Evolutionary conservation across 371 early-diverging fungal species (phyloP).

Genomic region (Funneliformis caledonium): DNA sequence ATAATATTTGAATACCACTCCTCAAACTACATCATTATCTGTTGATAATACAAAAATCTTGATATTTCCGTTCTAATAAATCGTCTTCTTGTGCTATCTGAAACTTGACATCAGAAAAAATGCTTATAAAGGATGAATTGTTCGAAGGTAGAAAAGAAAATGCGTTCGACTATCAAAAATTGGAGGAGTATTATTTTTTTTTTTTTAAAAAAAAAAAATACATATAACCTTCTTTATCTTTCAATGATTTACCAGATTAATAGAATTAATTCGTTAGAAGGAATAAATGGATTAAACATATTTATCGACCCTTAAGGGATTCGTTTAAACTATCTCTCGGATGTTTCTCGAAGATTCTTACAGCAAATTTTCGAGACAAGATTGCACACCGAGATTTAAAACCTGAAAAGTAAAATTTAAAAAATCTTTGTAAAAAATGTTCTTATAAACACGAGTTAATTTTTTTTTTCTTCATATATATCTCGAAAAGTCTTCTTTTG

Average conservation of each 20-base stretch:
- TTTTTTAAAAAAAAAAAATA: neutral
- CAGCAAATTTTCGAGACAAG: conserved; percentile 95
- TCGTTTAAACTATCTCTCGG: neutral
- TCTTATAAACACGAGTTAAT: neutral
- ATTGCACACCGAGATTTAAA: conserved; percentile 95
- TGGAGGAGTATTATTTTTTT: conserved; percentile 2
- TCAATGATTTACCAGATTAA: neutral
- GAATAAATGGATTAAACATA: neutral
- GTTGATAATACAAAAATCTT: conserved; percentile 62
- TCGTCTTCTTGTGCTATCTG: conserved; percentile 80
- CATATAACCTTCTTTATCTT: neutral
- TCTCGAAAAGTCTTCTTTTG: conserved; percentile 83
- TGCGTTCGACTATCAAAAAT: conserved; percentile 23
- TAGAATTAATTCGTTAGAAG: conserved; percentile 24
- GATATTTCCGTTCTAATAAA: neutral
- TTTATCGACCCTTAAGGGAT: neutral
- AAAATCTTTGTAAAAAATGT: neutral
- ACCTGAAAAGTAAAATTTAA: conserved; percentile 64
- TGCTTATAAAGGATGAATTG: conserved; percentile 59
- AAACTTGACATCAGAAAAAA: conserved; percentile 81
- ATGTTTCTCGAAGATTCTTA: conserved; percentile 90
- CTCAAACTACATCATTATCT: conserved; percentile 77
- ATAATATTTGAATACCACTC: conserved; percentile 61
- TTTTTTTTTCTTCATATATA: conserved; percentile 4
- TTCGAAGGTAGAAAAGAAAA: neutral